phyloP scores from a whole-genome alignment of 2,329 filamentous ascomycete genomes.

The Aspergillus sp. region DNA sequence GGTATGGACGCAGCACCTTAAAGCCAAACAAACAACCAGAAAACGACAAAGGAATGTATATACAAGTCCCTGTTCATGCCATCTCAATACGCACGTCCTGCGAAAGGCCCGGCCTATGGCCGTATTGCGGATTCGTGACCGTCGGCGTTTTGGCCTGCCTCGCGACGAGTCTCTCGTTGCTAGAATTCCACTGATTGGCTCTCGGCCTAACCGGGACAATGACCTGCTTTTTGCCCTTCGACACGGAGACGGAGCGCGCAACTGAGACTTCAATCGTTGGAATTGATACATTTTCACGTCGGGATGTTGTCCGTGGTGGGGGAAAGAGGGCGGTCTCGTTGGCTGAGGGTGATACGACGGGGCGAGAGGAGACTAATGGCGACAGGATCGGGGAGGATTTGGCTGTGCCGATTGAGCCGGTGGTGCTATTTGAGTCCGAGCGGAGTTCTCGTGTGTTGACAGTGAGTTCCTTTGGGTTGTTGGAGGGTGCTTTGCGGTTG shows the following conservation, averaged over 20 bases:
- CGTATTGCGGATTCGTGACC: slow-evolving; percentile 27
- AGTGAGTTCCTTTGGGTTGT: slow-evolving; percentile 5
- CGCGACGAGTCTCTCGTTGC: slow-evolving; percentile 30
- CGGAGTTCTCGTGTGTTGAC: slow-evolving; percentile 17
- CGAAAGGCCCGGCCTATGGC: slow-evolving; percentile 33
- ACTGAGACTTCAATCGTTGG: slow-evolving; percentile 36
- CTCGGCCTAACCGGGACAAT: slow-evolving; percentile 35
- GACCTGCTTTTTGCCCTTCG: slow-evolving; percentile 34
- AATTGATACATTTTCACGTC: slow-evolving; percentile 15
- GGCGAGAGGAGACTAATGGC: slow-evolving; percentile 7
- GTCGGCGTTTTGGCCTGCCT: slow-evolving; percentile 28
- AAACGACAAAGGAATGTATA: neutral
- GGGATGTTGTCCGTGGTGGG: slow-evolving; percentile 17
- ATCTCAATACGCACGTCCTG: slow-evolving; percentile 34
- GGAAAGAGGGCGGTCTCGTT: slow-evolving; percentile 11
- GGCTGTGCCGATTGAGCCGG: slow-evolving; percentile 4
- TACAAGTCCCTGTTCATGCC: slow-evolving; percentile 8
- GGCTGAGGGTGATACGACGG: neutral
- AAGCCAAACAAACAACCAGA: neutral
- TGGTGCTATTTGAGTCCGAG: slow-evolving; percentile 12
- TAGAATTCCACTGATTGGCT: slow-evolving; percentile 21
- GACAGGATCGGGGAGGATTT: slow-evolving; percentile 17
- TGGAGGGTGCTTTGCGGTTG: slow-evolving; percentile 14
- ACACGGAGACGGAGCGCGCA: slow-evolving; percentile 41
- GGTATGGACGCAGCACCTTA: neutral